Evolutionary conservation across 768 basidiomycete genomes (phyloP), one percentile per base, ranked within the genome.

Genomic region (Sistotremastrum niveocremeum): DNA sequence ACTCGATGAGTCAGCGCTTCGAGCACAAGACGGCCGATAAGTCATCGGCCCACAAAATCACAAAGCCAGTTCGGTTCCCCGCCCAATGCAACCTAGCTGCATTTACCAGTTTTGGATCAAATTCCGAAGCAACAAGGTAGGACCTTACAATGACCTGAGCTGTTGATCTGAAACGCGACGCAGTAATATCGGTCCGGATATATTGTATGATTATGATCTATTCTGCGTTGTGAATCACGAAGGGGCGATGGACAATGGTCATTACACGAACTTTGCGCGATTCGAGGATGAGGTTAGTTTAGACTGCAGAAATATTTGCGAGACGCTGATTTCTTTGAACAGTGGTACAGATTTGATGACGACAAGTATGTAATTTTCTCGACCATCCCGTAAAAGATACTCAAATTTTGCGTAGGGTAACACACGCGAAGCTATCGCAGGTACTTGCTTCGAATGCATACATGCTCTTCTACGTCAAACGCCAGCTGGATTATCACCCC

Each of bases 291-390:
- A 90, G 66, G 84, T 87, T 52, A 49, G 81, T 65, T 40, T 31
- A 28, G 11, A 5, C n/a, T 10, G 30, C n/a, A 28, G 20, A 49
- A 31, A 10, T 49, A 43, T 12, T 44, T 32, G 32, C 11, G 37
- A 46, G 41, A 20, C 28, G 37, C 35, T 12, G 12, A 33, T 32
- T 1, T n/a, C 1, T 37, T 45, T 1, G 48, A 51, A 32, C 59
- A 93, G 81, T 97, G 89, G 89, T 94, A 85, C 64, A 81, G 81
- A 28, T 90, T 89, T 61, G 90, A 95, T 60, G 91, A 95, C 57
- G 90, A 93, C 55, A 94, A 87, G 84, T 87, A 55, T 59, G 77
- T 59, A 20, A 41, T 31, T 20, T n/a, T 37, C 40, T 10, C 34
- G 35, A 46, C 32, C 34, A 40, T 31, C 39, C 12, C 39, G 38